These are phyloP conservation scores for Aspergillus conjunctus DNA, from an alignment of 495 filamentous ascomycete species.

Conservation along the genomic window DNA sequence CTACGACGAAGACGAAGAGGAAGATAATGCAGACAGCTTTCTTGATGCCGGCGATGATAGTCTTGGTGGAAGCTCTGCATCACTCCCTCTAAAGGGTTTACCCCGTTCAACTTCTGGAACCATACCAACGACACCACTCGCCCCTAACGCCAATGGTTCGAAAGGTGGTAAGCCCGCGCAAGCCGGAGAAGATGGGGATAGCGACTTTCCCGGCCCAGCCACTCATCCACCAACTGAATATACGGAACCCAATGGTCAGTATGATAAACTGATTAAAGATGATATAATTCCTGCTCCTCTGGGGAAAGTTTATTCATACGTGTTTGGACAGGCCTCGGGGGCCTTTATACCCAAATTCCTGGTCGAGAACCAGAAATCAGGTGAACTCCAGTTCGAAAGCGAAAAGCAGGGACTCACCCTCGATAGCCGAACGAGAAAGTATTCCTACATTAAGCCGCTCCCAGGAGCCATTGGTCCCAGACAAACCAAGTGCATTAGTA, in stretches of 20 bases:
- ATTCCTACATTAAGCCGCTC: slow-evolving; percentile 91
- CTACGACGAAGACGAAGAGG: slow-evolving; percentile 75
- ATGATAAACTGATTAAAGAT: slow-evolving; percentile 81
- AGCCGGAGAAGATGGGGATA: slow-evolving; percentile 47
- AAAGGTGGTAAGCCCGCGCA: slow-evolving; percentile 53
- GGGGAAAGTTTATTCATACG: slow-evolving; percentile 84
- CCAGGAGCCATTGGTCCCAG: slow-evolving; percentile 82
- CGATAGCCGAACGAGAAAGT: slow-evolving; percentile 72
- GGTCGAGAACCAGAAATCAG: slow-evolving; percentile 81
- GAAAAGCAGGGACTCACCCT: slow-evolving; percentile 74
- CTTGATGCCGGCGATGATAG: slow-evolving; percentile 63
- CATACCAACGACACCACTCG: slow-evolving; percentile 45
- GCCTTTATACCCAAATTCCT: slow-evolving; percentile 84
- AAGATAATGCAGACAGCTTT: slow-evolving; percentile 58
- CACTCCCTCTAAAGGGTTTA: slow-evolving; percentile 54
- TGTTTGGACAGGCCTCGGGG: slow-evolving; percentile 79
- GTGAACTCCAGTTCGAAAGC: slow-evolving; percentile 79
- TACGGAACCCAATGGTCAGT: slow-evolving; percentile 72
- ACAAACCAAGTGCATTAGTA: slow-evolving; percentile 93
- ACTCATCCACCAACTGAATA: slow-evolving; percentile 85
- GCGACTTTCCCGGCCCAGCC: slow-evolving; percentile 85
- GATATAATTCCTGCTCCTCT: slow-evolving; percentile 85
- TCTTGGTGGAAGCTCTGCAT: slow-evolving; percentile 60
- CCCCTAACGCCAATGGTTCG: slow-evolving; percentile 33
- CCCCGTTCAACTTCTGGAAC: slow-evolving; percentile 69